Evolutionary conservation across 352 stramenopile species (phyloP), one percentile per base, ranked within the genome.

Genomic region (Phytopythium delawarense): DNA sequence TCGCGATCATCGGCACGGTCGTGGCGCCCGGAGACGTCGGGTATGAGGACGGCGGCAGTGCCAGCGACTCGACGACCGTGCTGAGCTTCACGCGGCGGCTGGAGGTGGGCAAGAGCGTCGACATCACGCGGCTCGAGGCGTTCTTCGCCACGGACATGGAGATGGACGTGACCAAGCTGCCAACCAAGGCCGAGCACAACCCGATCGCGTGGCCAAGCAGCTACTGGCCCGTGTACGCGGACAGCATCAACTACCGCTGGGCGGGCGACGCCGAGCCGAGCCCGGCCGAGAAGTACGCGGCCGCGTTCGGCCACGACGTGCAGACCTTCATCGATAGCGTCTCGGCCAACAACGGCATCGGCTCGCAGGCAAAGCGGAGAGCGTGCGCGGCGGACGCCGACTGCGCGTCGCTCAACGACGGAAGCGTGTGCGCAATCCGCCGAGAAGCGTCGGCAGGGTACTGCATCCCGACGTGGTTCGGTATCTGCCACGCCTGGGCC

Each of bases 241-340:
- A 91, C 67, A 79, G 78, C 45, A 82, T 91, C 62, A 89, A 89
- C 55, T 81, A 78, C 63, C 54, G 59, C 34, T 91, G 79, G 79
- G 40, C 59, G 4, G 61, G 65, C 15, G 72, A 75, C 25, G 58
- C 53, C 30, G 59, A 69, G 40, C 64, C 65, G 20, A 84, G 78
- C 55, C 66, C 78, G 8, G 65, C 76, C 0, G 76, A 85, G 49
- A 84, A 84, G 65, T 87, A 87, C 64, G 78, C 74, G 15, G 65
- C 45, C 7, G 66, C 73, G 35, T 87, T 85, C 57, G 71, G 76
- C 2, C 70, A 81, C 60, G 76, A 87, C 51, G 49, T 55, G 12
- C 65, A 63, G 20, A 39, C 52, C 4, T 72, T 87, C 32, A 74
- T 75, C 57, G 76, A 84, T 54, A 70, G 66, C 39, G 74, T 87